Base-by-base conservation (phyloP, 768 basidiomycete genomes). In the Lactarius sanguifluus region DNA sequence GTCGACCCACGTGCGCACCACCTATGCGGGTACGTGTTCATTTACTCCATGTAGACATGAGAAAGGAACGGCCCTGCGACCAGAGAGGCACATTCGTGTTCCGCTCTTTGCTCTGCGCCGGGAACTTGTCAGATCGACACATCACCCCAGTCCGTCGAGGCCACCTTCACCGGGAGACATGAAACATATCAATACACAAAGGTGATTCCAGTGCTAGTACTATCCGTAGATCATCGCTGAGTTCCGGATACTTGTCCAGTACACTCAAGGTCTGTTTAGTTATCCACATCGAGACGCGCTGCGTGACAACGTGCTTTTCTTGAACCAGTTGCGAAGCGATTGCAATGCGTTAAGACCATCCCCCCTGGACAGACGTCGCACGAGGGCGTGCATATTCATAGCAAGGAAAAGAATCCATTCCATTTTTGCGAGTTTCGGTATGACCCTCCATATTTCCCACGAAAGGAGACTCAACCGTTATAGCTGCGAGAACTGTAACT, bases 101-200 rank as follows among this genome's bases (percentile, higher is more conserved):
- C 5, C 5, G 30, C 30, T 5, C 30, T 30, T 5, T 30, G 30
- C 30, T 30, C 30, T 0, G 30, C 30, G 30, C 30, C 30, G 30
- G 30, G 30, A 30, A 30, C 7, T 30, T 30, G 30, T 30, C 30
- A 30, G 7, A 30, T 30, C 7, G 30, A 30, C 30, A 30, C 30
- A 30, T 5, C 5, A 30, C 30, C 30, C 7, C 30, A 30, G 7
- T 30, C 30, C 0, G 80, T 88, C 38, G 83, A 86, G 13, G 70
- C 83, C 83, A 10, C 86, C 83, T 0, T 88, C 87, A 69, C 82
- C 80, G 0, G 87, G 73, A 64, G 82, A 86, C 60, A 83, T 5
- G 47, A 85, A 65, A 84, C 81, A 0, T 88, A 86, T 69, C 81
- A 84, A 70, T 88, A 84, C 58, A 88, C 87, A 0, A 88, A 88